Evolutionary conservation across 306 rosid species (phyloP).

Genomic region (Begonia peltatifolia): DNA sequence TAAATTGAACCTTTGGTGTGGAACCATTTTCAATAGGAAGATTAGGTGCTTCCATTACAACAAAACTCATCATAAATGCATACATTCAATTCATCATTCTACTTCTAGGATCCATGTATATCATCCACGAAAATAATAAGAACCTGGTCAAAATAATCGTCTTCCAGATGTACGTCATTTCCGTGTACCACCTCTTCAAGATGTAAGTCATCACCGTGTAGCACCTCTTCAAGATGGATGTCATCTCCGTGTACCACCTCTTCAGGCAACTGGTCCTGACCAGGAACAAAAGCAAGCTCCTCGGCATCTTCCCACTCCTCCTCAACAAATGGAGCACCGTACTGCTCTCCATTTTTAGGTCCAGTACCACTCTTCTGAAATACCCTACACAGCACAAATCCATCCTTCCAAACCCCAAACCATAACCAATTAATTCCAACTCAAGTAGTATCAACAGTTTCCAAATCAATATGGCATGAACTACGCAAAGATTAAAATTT

Average conservation of each 20-base stretch:
- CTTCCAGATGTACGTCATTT: constrained; percentile 20
- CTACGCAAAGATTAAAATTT: background rate
- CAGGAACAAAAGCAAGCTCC: constrained; percentile 16
- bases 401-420: constrained; percentile 46
- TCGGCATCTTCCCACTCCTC: constrained; percentile 72
- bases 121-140: constrained; percentile 1
- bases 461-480: background rate
- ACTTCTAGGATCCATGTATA: background rate
- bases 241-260: constrained; percentile 8
- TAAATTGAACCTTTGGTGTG: too few relatives aligned
- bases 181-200: constrained; percentile 5
- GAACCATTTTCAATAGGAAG: too few relatives aligned
- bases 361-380: constrained; percentile 94
- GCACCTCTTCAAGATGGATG: constrained; percentile 1
- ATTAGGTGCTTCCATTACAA: background rate
- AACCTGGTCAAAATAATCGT: constrained; percentile 40
- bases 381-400: constrained; percentile 78
- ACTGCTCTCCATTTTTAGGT: constrained; percentile 86
- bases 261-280: constrained; percentile 9
- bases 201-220: constrained; percentile 10
- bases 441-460: background rate
- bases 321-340: constrained; percentile 87
- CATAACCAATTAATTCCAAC: constrained; percentile 13
- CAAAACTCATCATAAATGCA: background rate
- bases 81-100: background rate